Evolutionary conservation across 345 rosid genomes (phyloP), one percentile per base, ranked within the genome.

Genomic region (Dovyalis caffra): DNA sequence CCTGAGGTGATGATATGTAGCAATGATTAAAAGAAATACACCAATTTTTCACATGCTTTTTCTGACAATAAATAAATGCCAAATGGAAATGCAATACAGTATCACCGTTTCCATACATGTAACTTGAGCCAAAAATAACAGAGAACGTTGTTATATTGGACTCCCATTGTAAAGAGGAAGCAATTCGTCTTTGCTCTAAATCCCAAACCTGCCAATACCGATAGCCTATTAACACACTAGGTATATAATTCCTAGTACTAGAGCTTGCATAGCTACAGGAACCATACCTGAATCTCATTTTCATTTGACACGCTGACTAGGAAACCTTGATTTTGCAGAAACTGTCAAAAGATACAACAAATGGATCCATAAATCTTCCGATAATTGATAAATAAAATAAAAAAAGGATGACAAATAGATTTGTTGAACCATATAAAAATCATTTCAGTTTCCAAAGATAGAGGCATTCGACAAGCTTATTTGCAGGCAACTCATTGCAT

Each of bases 251-350:
- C 14, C n/a, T 15, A 21, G 71, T 20, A 60, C 9, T 2, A 37
- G 28, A 58, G 18, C 14, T 26, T 18, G 60, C 53, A 21, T 29
- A 53, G 43, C 34, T 1, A 16, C 23, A 49, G 43, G 31, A 40
- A 33, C 20, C 12, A 47, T 78, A 75, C 82, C 82, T 75, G 82
- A 65, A 79, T 79, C 71, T 75, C 82, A 70, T 79, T 79, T 47
- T 79, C 76, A 66, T 51, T 67, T 4, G 79, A 64, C 28, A 79
- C 71, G 29, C 76, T 58, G 40, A 60, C 82, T 29, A 79, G 72
- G 65, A 75, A 71, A 66, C 82, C 82, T 47, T 66, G 75, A 53
- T 79, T 79, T 75, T 71, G 78, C 23, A 79, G 73, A 64, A 79
- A 79, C 82, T 79, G 72, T 57, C 14, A 67, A 66, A 66, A 37